A percentile compares a stretch with the other conserved stretches of the same genome.
Evolutionary conservation across 2,329 filamentous ascomycete genomes (phyloP).

Genomic region (Bipolaris oryzae): DNA sequence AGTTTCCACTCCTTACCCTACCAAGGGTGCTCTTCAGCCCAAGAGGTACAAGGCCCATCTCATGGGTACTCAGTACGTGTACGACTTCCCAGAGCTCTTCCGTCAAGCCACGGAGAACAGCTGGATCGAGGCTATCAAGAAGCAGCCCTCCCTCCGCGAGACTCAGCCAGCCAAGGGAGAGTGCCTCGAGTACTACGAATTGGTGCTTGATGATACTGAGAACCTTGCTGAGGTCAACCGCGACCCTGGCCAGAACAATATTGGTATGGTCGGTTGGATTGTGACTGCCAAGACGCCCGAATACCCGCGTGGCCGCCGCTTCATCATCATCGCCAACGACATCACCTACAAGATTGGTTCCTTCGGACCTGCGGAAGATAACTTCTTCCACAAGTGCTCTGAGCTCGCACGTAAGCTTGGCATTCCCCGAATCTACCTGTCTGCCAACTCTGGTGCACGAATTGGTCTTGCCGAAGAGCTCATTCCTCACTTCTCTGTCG

Average conservation of each 20-base stretch:
- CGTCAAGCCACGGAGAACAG: slow-evolving; percentile 95
- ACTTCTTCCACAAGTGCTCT: slow-evolving; percentile 99
- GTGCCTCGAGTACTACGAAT: slow-evolving; percentile 91
- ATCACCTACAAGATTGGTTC: slow-evolving; percentile 99
- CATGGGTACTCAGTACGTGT: slow-evolving; percentile 99
- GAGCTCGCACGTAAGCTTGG: slow-evolving; percentile 92
- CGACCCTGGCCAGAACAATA: slow-evolving; percentile 91
- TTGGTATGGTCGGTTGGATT: slow-evolving; percentile 99
- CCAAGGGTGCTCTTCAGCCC: slow-evolving; percentile 97
- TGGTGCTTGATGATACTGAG: slow-evolving; percentile 93
- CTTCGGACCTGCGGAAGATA: slow-evolving; percentile 94
- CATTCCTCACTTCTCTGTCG: slow-evolving; percentile 95
- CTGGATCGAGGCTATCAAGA: slow-evolving; percentile 78
- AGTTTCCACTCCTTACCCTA: slow-evolving; percentile 90
- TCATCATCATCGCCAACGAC: slow-evolving; percentile 97
- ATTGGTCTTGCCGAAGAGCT: slow-evolving; percentile 96
- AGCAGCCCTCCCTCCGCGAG: slow-evolving; percentile 73
- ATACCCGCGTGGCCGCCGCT: slow-evolving; percentile 88
- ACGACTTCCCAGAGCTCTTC: slow-evolving; percentile 99
- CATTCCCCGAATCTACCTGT: slow-evolving; percentile 96
- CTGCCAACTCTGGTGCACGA: slow-evolving; percentile 97
- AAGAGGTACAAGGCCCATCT: slow-evolving; percentile 99
- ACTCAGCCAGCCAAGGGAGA: slow-evolving; percentile 86
- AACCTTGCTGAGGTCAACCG: slow-evolving; percentile 91
- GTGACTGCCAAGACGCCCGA: slow-evolving; percentile 94